Conservation (phyloP, 768 basidiomycete species). For the Boletus rubroflammeus region DNA sequence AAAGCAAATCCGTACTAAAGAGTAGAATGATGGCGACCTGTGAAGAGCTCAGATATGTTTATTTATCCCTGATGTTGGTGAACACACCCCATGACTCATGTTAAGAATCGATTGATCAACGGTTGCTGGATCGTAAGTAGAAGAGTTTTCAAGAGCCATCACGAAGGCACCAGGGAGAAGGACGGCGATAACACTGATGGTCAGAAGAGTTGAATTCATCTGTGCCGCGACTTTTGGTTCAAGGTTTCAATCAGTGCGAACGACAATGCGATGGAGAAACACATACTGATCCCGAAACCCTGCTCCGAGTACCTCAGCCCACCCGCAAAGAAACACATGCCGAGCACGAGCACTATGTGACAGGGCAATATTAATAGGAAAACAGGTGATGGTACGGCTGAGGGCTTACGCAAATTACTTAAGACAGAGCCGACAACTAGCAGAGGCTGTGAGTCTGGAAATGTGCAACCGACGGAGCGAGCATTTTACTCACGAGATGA, state of each 20-base stretch:
- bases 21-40: slow-evolving; percentile 76
- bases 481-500: slow-evolving; percentile 54
- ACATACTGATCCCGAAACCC: slow-evolving; percentile 67
- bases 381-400: not conserved
- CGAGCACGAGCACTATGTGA: slow-evolving; percentile 69
- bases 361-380: not conserved
- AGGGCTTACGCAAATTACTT: slow-evolving; percentile 59
- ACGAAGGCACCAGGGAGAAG: slow-evolving; percentile 76
- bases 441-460: not conserved
- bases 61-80: not conserved
- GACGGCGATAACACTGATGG: slow-evolving; percentile 75
- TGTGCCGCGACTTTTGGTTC: slow-evolving; percentile 60
- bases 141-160: slow-evolving; percentile 42
- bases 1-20: slow-evolving; percentile 49
- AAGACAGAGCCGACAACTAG: slow-evolving; percentile 80
- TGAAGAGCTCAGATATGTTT: slow-evolving; percentile 1
- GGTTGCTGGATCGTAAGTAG: slow-evolving; percentile 15
- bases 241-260: not conserved
- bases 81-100: slow-evolving; percentile 73
- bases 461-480: not conserved
- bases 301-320: slow-evolving; percentile 76
- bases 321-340: slow-evolving; percentile 83
- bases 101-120: slow-evolving; percentile 51
- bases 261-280: not conserved
- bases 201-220: slow-evolving; percentile 69